Evolutionary conservation across 768 basidiomycete genomes (phyloP).

Genomic region (Tricholoma bakamatsutake): DNA sequence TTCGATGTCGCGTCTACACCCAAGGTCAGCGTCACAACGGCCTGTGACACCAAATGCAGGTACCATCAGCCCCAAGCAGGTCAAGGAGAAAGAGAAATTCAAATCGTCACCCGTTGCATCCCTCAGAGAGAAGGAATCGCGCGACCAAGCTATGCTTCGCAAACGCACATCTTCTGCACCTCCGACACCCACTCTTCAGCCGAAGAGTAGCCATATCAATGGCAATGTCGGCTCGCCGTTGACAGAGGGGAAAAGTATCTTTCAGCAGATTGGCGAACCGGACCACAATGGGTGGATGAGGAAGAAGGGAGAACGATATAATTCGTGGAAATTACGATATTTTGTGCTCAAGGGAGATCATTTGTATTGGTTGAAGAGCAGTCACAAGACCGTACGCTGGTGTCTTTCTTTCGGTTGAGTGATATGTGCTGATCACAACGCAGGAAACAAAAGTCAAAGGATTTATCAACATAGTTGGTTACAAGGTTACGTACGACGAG

Average conservation of each 20-base stretch:
- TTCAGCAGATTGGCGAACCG: conserved; percentile 86
- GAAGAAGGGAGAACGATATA: conserved; percentile 92
- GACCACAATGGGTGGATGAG: conserved; percentile 94
- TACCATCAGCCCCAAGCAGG: conserved; percentile 5
- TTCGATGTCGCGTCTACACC: conserved; percentile 44
- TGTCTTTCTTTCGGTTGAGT: conserved; percentile 10
- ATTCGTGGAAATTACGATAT: conserved; percentile 87
- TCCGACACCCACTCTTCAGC: conserved; percentile 10
- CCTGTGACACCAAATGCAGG: conserved; percentile 25
- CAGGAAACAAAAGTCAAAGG: conserved; percentile 95
- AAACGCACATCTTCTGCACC: conserved; percentile 47
- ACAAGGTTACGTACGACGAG: conserved; percentile 91
- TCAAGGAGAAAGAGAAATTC: conserved; percentile 6
- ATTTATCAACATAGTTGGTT: conserved; percentile 88
- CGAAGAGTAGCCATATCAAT: conserved; percentile 3
- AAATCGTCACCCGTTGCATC: conserved; percentile 6
- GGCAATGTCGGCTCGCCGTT: conserved; percentile 24
- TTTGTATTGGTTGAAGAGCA: conserved; percentile 80
- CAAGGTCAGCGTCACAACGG: conserved; percentile 34
- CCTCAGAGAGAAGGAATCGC: conserved; percentile 21
- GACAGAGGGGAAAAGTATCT: conserved; percentile 63
- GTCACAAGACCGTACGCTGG: conserved; percentile 49
- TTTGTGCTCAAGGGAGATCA: conserved; percentile 91
- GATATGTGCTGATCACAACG: conserved; percentile 1
- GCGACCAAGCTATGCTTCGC: conserved; percentile 39